phyloP scores from a whole-genome alignment of 768 basidiomycete species.

The Lentinula sp. region DNA sequence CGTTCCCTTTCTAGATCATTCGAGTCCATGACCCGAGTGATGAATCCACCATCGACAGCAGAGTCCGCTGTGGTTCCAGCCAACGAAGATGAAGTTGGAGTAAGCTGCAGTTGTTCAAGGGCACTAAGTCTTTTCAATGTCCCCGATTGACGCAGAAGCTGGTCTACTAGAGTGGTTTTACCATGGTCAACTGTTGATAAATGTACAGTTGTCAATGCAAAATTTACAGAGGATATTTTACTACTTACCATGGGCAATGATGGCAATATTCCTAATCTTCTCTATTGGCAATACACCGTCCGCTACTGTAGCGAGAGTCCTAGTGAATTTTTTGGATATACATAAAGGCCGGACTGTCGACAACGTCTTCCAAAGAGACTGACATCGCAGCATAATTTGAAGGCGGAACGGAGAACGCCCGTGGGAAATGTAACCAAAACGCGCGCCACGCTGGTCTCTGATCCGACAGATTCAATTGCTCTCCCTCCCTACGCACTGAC shows the following conservation, averaged over 20 bases:
- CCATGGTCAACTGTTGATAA: slow-evolving; percentile 39
- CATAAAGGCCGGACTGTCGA: background rate
- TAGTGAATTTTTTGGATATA: background rate
- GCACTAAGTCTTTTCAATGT: slow-evolving; percentile 34
- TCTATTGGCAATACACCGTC: slow-evolving; percentile 18
- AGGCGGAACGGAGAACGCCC: background rate
- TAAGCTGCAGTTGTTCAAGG: slow-evolving; percentile 27
- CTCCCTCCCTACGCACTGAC: background rate
- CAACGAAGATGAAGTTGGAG: slow-evolving; percentile 22
- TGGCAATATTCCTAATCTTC: slow-evolving; percentile 41
- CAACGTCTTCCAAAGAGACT: background rate
- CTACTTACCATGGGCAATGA: slow-evolving; percentile 43
- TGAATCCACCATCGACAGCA: slow-evolving; percentile 29
- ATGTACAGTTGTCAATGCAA: background rate
- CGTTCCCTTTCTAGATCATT: slow-evolving; percentile 50
- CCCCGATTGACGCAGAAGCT: slow-evolving; percentile 43
- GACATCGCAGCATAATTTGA: slow-evolving; percentile 1
- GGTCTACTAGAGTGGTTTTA: slow-evolving; percentile 48
- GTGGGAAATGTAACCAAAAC: background rate
- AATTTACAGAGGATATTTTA: background rate
- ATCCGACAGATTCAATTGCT: background rate
- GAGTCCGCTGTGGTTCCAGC: slow-evolving; percentile 24
- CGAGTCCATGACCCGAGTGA: slow-evolving; percentile 45
- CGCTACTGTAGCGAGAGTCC: background rate
- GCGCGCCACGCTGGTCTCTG: background rate